These are phyloP conservation scores for Rhizopogon salebrosus DNA, from an alignment of 768 basidiomycete species.

Conservation along the genomic window DNA sequence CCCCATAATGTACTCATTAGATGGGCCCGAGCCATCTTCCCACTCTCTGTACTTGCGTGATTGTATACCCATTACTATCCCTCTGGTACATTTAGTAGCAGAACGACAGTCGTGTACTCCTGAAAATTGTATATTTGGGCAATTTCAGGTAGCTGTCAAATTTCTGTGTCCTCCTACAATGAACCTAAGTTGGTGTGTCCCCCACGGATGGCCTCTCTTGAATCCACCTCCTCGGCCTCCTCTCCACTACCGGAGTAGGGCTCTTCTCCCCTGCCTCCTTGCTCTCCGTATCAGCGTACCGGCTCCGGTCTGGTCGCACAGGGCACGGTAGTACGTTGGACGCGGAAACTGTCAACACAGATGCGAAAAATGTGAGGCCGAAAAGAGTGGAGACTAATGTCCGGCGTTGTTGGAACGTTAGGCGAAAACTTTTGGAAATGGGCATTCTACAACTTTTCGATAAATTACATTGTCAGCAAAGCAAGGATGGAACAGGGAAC, in stretches of 20 bases:
- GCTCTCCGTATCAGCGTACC: constrained; percentile 54
- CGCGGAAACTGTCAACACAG: constrained; percentile 75
- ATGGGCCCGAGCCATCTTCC: not conserved
- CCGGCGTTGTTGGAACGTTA: constrained; percentile 55
- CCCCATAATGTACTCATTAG: not conserved
- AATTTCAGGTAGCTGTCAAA: not conserved
- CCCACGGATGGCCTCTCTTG: constrained; percentile 49
- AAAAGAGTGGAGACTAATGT: constrained; percentile 76
- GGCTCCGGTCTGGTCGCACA: constrained; percentile 51
- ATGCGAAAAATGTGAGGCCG: constrained; percentile 72
- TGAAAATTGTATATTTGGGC: not conserved
- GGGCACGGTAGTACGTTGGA: constrained; percentile 79
- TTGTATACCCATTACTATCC: not conserved
- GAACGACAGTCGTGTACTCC: not conserved
- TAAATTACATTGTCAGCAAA: not conserved
- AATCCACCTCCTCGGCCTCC: constrained; percentile 74
- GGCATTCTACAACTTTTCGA: constrained; percentile 46
- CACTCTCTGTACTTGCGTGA: not conserved
- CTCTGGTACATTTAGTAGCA: not conserved
- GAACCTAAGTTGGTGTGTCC: constrained; percentile 7
- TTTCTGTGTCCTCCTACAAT: not conserved
- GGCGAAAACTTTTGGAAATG: constrained; percentile 50
- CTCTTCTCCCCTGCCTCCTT: constrained; percentile 19
- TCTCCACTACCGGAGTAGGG: constrained; percentile 44
- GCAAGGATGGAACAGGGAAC: too few species aligned